A percentile compares a stretch with the other conserved stretches of the same genome.
Evolutionary conservation across 768 basidiomycete genomes (phyloP).

Genomic region (Phlebiopsis flavidoalba): DNA sequence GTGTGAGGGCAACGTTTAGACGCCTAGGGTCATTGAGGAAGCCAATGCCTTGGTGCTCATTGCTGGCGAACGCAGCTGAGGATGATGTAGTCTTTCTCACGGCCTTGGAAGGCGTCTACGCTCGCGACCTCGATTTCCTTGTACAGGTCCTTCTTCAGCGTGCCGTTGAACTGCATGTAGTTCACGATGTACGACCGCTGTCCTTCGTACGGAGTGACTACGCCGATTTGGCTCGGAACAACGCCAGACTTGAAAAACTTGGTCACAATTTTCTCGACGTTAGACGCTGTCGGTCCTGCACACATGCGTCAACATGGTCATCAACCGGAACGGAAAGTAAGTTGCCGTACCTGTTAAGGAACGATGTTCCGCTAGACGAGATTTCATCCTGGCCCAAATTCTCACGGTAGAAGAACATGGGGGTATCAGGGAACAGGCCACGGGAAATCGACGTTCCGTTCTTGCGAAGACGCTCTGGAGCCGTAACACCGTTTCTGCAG

Average conservation of each 20-base stretch:
- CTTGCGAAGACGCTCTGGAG: constrained; percentile 93
- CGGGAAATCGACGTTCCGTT: constrained; percentile 95
- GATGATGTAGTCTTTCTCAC: constrained; percentile 99
- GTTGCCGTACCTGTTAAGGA: constrained; percentile 75
- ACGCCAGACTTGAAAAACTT: constrained; percentile 99
- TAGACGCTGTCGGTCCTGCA: constrained; percentile 92
- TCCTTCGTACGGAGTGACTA: constrained; percentile 98
- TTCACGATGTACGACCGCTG: constrained; percentile 98
- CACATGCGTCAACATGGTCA: constrained; percentile 3
- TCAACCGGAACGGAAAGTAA: constrained; percentile 10
- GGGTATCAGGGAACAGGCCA: constrained; percentile 95
- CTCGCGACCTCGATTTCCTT: constrained; percentile 99
- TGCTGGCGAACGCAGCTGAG: constrained; percentile 95
- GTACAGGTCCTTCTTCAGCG: constrained; percentile 97
- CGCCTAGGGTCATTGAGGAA: constrained; percentile 98
- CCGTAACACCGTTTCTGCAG: constrained; percentile 98
- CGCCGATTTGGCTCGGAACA: constrained; percentile 91
- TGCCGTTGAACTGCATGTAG: constrained; percentile 99
- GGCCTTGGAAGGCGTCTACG: constrained; percentile 98
- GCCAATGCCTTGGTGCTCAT: constrained; percentile 99
- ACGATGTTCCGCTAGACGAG: constrained; percentile 96
- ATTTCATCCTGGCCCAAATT: constrained; percentile 99
- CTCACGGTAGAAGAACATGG: constrained; percentile 99
- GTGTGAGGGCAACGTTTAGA: constrained; percentile 92
- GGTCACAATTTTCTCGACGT: constrained; percentile 99